Evolutionary conservation across 306 rosid genomes (phyloP), one percentile per base, ranked within the genome.

Genomic region (Quercus berberidifolia): DNA sequence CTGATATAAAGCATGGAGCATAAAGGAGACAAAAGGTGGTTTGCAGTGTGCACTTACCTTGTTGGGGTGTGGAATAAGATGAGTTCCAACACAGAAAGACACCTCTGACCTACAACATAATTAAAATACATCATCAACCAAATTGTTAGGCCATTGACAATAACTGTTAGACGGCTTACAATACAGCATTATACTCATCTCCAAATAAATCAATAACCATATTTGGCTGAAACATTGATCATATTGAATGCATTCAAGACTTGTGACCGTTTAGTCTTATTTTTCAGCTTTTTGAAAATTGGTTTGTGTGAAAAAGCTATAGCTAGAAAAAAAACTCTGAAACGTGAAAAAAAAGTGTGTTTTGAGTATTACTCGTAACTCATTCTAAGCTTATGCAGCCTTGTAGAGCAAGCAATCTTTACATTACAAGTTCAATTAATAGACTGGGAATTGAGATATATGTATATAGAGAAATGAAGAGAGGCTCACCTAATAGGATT

Each of bases 1-100:
- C 67, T 5, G 33, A 25, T 25, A n/a, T 8, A 14, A 68, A 33
- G 38, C 25, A 68, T 49, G 54, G 21, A 58, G 26, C 49, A 54
- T 46, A 55, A 1, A 63, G 62, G 59, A 49, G 57, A 21, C 31
- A 76, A 77, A 49, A 49, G 54, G 55, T 23, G 12, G 28, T 14
- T 52, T 49, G 69, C 52, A 54, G 73, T 57, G 55, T 56, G 46
- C 57, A 73, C 31, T 74, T 89, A 94, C 97, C 99, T 95, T 95
- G 5, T 83, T 89, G 72, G 98, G 98, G 83, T 95, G 98, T 73
- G 98, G 98, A 86, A 95, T 91, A 52, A 95, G 88, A 76, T 77
- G 89, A 81, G 90, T 85, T 71, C 98, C 98, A 87, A 93, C 91
- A 84, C 83, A 79, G 65, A 92, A 81, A 15, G 90, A 85, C 62